These are phyloP conservation scores for Nakazawaea holstii DNA, from an alignment of 805 yeast genomes.

Conservation along the genomic window DNA sequence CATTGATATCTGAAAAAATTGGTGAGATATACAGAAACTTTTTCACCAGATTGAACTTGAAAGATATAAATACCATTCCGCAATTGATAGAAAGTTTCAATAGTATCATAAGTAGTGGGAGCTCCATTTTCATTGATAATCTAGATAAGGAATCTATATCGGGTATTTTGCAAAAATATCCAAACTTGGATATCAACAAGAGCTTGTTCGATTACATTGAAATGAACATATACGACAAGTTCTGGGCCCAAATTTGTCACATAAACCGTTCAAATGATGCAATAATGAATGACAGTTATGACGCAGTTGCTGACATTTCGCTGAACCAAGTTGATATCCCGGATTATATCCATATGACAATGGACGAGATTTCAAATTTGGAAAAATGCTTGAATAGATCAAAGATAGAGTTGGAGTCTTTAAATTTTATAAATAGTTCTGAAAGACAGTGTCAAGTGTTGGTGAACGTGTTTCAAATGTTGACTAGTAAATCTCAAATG, in stretches of 20 bases:
- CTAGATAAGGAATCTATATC: conserved; percentile 24
- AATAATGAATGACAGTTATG: conserved; percentile 24
- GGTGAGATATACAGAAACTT: conserved; percentile 33
- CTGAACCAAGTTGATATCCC: conserved; percentile 48
- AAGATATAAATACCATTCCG: conserved; percentile 19
- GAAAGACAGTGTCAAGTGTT: conserved; percentile 43
- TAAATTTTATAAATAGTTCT: conserved; percentile 42
- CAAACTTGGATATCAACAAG: conserved; percentile 41
- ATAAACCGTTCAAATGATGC: conserved; percentile 13
- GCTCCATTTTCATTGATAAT: conserved; percentile 25
- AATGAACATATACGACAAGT: conserved; percentile 53
- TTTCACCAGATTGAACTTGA: conserved; percentile 33
- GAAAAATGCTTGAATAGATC: conserved; percentile 48
- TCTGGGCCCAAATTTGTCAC: conserved; percentile 47
- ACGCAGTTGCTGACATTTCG: conserved; percentile 33
- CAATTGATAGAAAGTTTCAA: conserved; percentile 25
- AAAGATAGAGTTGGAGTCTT: conserved; percentile 40
- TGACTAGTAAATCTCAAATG: conserved; percentile 39
- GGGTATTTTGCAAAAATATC: conserved; percentile 24
- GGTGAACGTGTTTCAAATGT: conserved; percentile 41
- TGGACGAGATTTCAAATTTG: conserved; percentile 17
- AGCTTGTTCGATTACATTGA: conserved; percentile 71
- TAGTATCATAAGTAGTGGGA: conserved; percentile 24
- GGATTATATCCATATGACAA: conserved; percentile 12
- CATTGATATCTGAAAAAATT: conserved; percentile 29